These are phyloP conservation scores for Hordeum pubiflorum DNA, from an alignment of 202 grass and related monocot genomes.

Conservation along the genomic window DNA sequence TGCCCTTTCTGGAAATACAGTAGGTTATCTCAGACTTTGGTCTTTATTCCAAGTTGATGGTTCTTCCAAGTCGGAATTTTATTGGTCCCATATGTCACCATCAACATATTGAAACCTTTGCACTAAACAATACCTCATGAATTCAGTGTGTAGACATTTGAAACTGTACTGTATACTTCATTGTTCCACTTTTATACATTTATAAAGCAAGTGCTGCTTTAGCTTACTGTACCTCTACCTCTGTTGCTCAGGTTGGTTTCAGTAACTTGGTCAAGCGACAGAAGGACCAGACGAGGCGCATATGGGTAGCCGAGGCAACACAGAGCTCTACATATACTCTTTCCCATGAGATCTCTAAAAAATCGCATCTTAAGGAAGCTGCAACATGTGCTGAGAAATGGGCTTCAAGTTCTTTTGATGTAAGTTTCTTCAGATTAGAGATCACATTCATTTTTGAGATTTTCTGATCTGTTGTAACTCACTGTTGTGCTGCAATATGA, in stretches of 20 bases:
- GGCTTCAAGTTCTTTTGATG: conserved; percentile 55
- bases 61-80: not conserved
- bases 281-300: conserved; percentile 67
- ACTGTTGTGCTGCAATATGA: conserved; percentile 14
- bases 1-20: conserved; percentile 54
- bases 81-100: not conserved
- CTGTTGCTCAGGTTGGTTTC: conserved; percentile 75
- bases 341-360: conserved; percentile 52
- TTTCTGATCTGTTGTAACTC: conserved; percentile 10
- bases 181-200: conserved; percentile 21
- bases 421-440: conserved; percentile 38
- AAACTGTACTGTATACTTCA: not conserved
- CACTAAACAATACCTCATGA: not conserved
- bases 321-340: conserved; percentile 51
- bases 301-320: conserved; percentile 84
- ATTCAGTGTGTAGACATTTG: not conserved
- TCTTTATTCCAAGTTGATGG: conserved; percentile 10
- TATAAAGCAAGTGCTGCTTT: conserved; percentile 7
- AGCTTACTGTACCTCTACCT: conserved; percentile 16
- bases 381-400: conserved; percentile 53
- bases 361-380: conserved; percentile 65
- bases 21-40: conserved; percentile 39
- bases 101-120: conserved; percentile 10
- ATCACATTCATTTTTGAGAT: not conserved
- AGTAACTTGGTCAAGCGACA: conserved; percentile 75